Base-by-base conservation (phyloP, 2,329 filamentous ascomycete species). In the Colletotrichum endophyticum region DNA sequence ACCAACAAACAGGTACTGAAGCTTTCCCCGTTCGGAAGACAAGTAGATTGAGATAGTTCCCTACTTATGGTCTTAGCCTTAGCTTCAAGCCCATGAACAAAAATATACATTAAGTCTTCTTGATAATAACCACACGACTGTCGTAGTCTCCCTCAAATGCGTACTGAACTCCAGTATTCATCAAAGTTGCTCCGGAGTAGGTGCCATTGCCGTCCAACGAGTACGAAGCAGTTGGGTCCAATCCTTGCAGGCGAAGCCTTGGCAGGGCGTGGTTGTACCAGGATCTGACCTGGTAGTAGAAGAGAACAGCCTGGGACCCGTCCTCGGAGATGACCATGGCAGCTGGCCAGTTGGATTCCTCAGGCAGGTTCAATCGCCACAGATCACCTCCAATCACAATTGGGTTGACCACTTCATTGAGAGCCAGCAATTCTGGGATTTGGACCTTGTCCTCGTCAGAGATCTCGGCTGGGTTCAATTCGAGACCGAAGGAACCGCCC, bases 401-500 rank as follows among this genome's bases (percentile, higher is more conserved):
- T 0, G 92, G 92, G 74, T 92, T 93, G 64, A 93, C 85, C 68
- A 86, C 86, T 74, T 91, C 89, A 3, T 91, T 89, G 8, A 90
- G 84, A 0, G 82, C 84, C 74, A 94, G 89, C 2, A 94, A 84
- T 0, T 80, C 85, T 0, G 92, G 92, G 1, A 94, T 86, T 34
- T 86, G 85, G 0, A 84, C 86, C 63, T 84, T 86, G n/a, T 94
- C 92, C 15, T 88, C 88, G 0, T 85, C 85, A 0, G 83, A 82
- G 8, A 92, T 87, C 9, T 89, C 85, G 0, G 83, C 84, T 0
- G 92, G 92, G 79, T 93, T 87, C 9, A 94, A 87, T 80, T 94
- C 92, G 13, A 94, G 87, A 0, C 92, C 92, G 78, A 94, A 94
- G 0, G 91, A 92, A 3, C 92, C 92, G 72, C 92, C 92, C 92